phyloP scores from a whole-genome alignment of 306 rosid genomes.

The Nissolia schottii region DNA sequence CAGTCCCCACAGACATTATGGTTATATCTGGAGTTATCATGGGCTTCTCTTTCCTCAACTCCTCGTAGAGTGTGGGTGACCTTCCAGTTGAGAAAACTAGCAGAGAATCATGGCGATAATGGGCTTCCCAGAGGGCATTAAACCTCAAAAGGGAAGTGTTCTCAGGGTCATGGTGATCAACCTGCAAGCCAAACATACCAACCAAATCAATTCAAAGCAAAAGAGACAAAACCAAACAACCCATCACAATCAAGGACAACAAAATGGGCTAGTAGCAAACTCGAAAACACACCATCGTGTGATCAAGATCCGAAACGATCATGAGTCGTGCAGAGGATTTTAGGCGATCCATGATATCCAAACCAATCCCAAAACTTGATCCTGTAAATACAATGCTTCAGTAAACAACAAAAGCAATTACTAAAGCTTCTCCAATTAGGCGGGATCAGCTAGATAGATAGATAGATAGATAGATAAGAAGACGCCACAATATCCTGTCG shows the following conservation, averaged over 20 bases:
- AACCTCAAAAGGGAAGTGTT: slow-evolving; percentile 76
- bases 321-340: slow-evolving; percentile 60
- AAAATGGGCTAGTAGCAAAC: not conserved
- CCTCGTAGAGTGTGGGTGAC: slow-evolving; percentile 79
- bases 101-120: slow-evolving; percentile 80
- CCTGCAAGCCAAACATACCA: slow-evolving; percentile 47
- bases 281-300: slow-evolving; percentile 69
- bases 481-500: too few relatives aligned
- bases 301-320: slow-evolving; percentile 99
- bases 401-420: not conserved
- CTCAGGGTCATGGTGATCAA: slow-evolving; percentile 90
- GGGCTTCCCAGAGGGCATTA: slow-evolving; percentile 87
- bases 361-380: slow-evolving; percentile 16
- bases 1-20: slow-evolving; percentile 96
- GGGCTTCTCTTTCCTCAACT: slow-evolving; percentile 91
- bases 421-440: too few relatives aligned
- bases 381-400: slow-evolving; percentile 15
- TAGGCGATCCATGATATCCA: slow-evolving; percentile 62
- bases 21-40: slow-evolving; percentile 94
- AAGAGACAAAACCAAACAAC: not conserved
- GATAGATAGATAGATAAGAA: too few relatives aligned
- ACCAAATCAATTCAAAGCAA: slow-evolving; percentile 25
- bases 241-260: not conserved
- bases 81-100: slow-evolving; percentile 95
- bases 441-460: too few relatives aligned